These are phyloP conservation scores for Garcia nutans DNA, from an alignment of 345 rosid genomes.

Conservation along the genomic window DNA sequence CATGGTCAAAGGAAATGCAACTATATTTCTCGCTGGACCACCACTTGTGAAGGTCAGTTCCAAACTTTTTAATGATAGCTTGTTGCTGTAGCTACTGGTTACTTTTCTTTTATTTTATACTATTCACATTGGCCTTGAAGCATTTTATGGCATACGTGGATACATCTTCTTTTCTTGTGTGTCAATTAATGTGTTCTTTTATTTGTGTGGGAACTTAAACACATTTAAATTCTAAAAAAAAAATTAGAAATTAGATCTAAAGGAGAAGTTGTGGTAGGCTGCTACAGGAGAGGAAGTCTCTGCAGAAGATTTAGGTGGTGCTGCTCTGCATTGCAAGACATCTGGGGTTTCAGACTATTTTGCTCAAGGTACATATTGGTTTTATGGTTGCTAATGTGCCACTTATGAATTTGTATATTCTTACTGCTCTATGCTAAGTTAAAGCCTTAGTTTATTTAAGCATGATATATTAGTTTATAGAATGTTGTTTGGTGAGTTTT, in stretches of 20 bases:
- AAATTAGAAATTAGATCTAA: constrained; percentile 23
- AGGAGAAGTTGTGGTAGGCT: constrained; percentile 68
- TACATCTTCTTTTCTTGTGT: neutral
- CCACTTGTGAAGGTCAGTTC: constrained; percentile 83
- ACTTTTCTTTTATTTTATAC: neutral
- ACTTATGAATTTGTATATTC: constrained; percentile 25
- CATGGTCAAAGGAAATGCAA: constrained; percentile 97
- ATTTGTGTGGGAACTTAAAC: neutral
- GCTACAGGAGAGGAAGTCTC: constrained; percentile 95
- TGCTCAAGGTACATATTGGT: constrained; percentile 71
- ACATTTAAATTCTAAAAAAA: neutral
- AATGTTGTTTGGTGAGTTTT: neutral
- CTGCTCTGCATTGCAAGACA: constrained; percentile 79
- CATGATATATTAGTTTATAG: neutral
- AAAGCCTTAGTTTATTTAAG: neutral
- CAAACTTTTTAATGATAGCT: constrained; percentile 11
- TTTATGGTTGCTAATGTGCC: constrained; percentile 1
- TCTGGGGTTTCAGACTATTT: constrained; percentile 96
- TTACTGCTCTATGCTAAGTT: neutral
- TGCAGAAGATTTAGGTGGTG: constrained; percentile 95
- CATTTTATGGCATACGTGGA: neutral
- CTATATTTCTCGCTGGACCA: constrained; percentile 95
- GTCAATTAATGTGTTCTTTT: neutral
- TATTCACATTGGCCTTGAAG: neutral
- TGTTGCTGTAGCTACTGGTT: constrained; percentile 5